Percentiles rank a stretch among this genome's conserved stretches.
Evolutionary conservation across 176 grass and related monocot species (phyloP).

Genomic region (Miscanthus lutarioriparius): DNA sequence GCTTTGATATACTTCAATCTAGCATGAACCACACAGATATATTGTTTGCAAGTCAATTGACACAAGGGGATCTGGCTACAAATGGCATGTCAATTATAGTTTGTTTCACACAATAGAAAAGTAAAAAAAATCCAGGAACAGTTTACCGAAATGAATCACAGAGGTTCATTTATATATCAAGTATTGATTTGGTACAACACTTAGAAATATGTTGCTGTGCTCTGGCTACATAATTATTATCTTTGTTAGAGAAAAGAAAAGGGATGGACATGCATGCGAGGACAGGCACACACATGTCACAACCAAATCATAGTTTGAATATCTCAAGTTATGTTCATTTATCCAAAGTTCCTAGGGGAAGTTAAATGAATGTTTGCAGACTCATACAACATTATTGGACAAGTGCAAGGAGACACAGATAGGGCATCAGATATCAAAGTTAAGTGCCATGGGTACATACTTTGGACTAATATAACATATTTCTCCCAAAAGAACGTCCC

Average conservation of each 20-base stretch:
- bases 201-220: not conserved
- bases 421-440: conserved; percentile 5
- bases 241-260: conserved; percentile 1
- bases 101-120: not conserved
- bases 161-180: conserved; percentile 15
- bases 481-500: conserved; percentile 32
- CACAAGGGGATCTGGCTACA: not conserved
- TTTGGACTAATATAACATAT: conserved; percentile 31
- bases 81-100: not conserved
- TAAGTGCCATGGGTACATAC: conserved; percentile 6
- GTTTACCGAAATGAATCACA: not conserved
- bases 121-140: not conserved
- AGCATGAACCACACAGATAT: not conserved
- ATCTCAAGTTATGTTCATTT: conserved; percentile 12
- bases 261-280: not conserved
- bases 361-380: not conserved
- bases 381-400: not conserved
- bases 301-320: not conserved
- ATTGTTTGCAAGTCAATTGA: conserved; percentile 6
- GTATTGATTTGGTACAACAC: not conserved
- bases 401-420: not conserved
- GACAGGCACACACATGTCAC: not conserved
- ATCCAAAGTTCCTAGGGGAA: not conserved
- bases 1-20: not conserved
- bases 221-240: not conserved